A percentile compares a stretch with the other conserved stretches of the same genome.
Conservation (phyloP, 495 filamentous ascomycete species). For the Xylaria scruposa region DNA sequence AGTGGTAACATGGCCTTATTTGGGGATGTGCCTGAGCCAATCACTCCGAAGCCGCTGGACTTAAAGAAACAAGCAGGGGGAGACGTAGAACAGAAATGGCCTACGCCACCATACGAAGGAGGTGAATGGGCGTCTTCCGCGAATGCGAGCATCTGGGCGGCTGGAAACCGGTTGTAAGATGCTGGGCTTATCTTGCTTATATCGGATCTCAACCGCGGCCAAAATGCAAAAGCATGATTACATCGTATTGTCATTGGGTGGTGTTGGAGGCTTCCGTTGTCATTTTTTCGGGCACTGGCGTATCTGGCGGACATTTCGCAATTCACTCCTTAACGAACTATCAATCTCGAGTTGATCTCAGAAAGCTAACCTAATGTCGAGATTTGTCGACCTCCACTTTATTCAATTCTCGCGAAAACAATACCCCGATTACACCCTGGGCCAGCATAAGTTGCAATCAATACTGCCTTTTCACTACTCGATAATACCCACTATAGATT, state of each 20-base stretch:
- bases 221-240: conserved; percentile 36
- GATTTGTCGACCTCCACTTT: conserved; percentile 35
- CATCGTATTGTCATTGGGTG: conserved; percentile 41
- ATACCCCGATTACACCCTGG: conserved; percentile 38
- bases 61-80: conserved; percentile 55
- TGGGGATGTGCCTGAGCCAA: conserved; percentile 66
- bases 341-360: conserved; percentile 42
- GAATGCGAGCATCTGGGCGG: conserved; percentile 76
- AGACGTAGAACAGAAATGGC: conserved; percentile 74
- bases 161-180: conserved; percentile 61
- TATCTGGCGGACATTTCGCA: conserved; percentile 30
- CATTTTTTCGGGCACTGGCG: conserved; percentile 31
- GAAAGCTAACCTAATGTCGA: conserved; percentile 37
- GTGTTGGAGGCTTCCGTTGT: conserved; percentile 37
- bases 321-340: conserved; percentile 37
- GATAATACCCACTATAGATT: conserved; percentile 53
- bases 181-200: conserved; percentile 13
- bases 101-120: conserved; percentile 92
- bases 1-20: conserved; percentile 77
- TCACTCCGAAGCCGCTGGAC: conserved; percentile 64
- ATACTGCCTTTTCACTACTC: conserved; percentile 42
- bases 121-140: conserved; percentile 87
- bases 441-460: conserved; percentile 34
- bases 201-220: conserved; percentile 32
- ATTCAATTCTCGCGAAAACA: conserved; percentile 26